Percentiles rank a stretch among this genome's conserved stretches.
phyloP scores from a whole-genome alignment of 257 asterid genomes.

The Datura wrightii region DNA sequence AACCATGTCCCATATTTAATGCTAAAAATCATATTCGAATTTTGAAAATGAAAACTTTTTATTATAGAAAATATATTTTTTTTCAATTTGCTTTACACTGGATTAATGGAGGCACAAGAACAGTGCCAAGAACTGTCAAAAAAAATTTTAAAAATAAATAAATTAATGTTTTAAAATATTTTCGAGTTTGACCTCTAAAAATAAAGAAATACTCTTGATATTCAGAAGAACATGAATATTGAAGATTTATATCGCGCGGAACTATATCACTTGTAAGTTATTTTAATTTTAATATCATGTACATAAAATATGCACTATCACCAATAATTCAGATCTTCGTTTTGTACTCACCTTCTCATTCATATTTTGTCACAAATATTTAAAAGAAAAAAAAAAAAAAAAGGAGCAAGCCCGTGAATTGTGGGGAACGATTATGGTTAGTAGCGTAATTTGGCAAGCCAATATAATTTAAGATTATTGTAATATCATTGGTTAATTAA shows the following conservation, averaged over 20 bases:
- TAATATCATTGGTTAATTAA: constrained; percentile 16
- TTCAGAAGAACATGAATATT: neutral
- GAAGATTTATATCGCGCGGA: neutral
- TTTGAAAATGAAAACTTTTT: too few species aligned
- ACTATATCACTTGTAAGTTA: neutral
- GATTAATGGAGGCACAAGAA: too few species aligned
- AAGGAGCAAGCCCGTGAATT: constrained; percentile 17
- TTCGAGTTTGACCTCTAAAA: neutral
- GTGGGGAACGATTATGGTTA: constrained; percentile 33
- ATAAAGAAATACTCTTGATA: neutral
- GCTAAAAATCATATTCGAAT: neutral
- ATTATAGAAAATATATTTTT: too few species aligned
- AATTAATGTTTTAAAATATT: too few species aligned
- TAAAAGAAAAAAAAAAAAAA: neutral
- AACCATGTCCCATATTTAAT: neutral
- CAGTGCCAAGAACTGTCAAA: too few species aligned
- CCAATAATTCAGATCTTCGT: neutral
- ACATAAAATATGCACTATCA: neutral
- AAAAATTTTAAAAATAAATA: too few species aligned
- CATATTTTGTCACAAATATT: neutral
- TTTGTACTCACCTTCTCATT: neutral
- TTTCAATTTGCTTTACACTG: too few species aligned
- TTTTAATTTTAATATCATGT: neutral
- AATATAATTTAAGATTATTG: neutral
- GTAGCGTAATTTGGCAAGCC: neutral